Evolutionary conservation across 1,284 basidiomycete genomes (phyloP).

Genomic region (Tylopilus sp.): DNA sequence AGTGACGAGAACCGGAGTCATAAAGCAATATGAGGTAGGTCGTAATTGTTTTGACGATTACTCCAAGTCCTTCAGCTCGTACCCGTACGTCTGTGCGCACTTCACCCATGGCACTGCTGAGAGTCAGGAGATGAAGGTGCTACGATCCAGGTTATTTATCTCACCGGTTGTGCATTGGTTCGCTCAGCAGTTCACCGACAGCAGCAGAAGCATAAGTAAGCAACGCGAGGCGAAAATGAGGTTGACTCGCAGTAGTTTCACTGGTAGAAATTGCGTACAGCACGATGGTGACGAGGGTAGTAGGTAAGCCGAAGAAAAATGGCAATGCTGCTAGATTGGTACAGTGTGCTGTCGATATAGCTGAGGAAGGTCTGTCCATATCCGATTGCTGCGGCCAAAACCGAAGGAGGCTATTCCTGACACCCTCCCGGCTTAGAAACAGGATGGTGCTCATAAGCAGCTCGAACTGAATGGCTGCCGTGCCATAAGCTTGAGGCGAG

Average conservation of each 20-base stretch:
- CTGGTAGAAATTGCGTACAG: constrained; percentile 52
- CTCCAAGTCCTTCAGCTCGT: constrained; percentile 78
- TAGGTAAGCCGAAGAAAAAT: constrained; percentile 52
- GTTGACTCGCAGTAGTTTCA: constrained; percentile 53
- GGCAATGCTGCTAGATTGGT: constrained; percentile 58
- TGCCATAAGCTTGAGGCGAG: constrained; percentile 83
- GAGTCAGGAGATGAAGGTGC: constrained; percentile 14
- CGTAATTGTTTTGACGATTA: constrained; percentile 67
- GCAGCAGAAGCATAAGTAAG: constrained; percentile 71
- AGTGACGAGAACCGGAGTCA: constrained; percentile 33
- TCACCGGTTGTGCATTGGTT: constrained; percentile 79
- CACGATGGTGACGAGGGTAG: constrained; percentile 44
- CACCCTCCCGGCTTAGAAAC: constrained; percentile 88
- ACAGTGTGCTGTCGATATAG: constrained; percentile 22
- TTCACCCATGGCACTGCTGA: constrained; percentile 59
- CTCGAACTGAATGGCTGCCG: constrained; percentile 84
- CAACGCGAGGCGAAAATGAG: constrained; percentile 63
- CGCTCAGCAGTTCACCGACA: constrained; percentile 72
- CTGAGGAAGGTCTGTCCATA: constrained; percentile 14
- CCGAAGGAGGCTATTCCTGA: constrained; percentile 76
- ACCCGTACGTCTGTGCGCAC: constrained; percentile 67
- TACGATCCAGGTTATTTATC: constrained; percentile 20
- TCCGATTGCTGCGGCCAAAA: constrained; percentile 32
- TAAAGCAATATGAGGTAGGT: constrained; percentile 64
- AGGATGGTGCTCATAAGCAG: constrained; percentile 85